These are phyloP conservation scores for Mentha longifolia DNA, from an alignment of 257 asterid genomes.

Conservation along the genomic window DNA sequence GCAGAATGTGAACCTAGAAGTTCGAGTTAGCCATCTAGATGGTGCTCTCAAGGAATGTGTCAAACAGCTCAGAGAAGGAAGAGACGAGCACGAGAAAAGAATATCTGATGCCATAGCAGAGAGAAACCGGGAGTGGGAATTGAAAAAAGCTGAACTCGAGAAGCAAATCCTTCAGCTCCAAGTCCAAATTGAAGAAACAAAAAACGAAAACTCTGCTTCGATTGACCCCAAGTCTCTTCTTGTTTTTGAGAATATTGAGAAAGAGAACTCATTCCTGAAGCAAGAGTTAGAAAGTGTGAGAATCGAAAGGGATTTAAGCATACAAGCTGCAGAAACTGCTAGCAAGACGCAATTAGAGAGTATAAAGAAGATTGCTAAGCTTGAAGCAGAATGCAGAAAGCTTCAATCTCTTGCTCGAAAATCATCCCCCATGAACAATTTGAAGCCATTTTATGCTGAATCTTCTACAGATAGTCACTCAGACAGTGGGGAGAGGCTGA, in stretches of 20 bases:
- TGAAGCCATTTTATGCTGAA: slow-evolving; percentile 47
- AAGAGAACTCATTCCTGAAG: slow-evolving; percentile 59
- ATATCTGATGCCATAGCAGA: slow-evolving; percentile 45
- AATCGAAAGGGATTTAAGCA: slow-evolving; percentile 73
- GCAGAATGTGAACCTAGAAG: slow-evolving; percentile 69
- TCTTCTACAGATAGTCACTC: slow-evolving; percentile 56
- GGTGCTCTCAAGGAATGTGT: slow-evolving; percentile 85
- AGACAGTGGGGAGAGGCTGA: slow-evolving; percentile 47
- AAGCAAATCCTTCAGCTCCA: slow-evolving; percentile 51
- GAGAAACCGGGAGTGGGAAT: slow-evolving; percentile 52
- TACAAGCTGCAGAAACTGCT: slow-evolving; percentile 74
- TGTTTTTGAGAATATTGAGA: slow-evolving; percentile 49
- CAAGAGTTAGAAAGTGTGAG: slow-evolving; percentile 53
- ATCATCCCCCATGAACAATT: slow-evolving; percentile 40
- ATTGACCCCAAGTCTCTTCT: slow-evolving; percentile 38
- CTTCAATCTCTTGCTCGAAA: slow-evolving; percentile 60
- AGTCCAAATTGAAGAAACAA: slow-evolving; percentile 38
- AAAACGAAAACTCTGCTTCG: slow-evolving; percentile 35
- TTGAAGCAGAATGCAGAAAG: slow-evolving; percentile 72
- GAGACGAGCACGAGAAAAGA: slow-evolving; percentile 64
- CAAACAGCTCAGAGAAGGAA: slow-evolving; percentile 62
- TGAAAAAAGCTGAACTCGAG: slow-evolving; percentile 48
- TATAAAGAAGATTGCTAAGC: slow-evolving; percentile 65
- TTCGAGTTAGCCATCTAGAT: slow-evolving; percentile 67
- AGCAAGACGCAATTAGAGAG: slow-evolving; percentile 75